phyloP scores from a whole-genome alignment of 805 yeast genomes.

The Lachancea kluyveri region DNA sequence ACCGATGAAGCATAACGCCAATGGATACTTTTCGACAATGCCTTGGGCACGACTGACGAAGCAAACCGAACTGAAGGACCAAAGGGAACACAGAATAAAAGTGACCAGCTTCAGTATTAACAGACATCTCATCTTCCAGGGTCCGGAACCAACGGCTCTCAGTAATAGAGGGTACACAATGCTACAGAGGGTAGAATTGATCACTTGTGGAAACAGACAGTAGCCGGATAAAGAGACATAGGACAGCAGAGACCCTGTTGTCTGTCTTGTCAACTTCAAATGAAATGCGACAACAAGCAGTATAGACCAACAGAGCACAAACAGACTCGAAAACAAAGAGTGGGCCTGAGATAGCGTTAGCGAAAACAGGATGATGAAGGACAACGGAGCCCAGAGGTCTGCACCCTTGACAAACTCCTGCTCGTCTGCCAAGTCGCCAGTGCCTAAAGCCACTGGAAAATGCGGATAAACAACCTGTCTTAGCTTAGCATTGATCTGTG shows the following conservation, averaged over 20 bases:
- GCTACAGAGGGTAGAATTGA: conserved; percentile 22
- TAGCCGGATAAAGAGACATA: conserved; percentile 30
- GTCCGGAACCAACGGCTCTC: conserved; percentile 7
- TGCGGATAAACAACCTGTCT: conserved; percentile 31
- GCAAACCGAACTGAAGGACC: conserved; percentile 23
- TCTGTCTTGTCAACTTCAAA: conserved; percentile 22
- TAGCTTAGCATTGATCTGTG: conserved; percentile 26
- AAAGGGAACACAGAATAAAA: conserved; percentile 15
- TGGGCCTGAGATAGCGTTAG: conserved; percentile 25
- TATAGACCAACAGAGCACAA: conserved; percentile 27
- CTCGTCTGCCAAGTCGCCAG: conserved; percentile 1
- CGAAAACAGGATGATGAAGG: conserved; percentile 26
- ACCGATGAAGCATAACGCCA: conserved; percentile 20
- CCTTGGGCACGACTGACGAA: conserved; percentile 21
- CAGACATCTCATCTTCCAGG: conserved; percentile 15
- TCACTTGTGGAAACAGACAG: conserved; percentile 30
- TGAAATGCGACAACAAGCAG: conserved; percentile 27
- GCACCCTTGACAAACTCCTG: conserved; percentile 8
- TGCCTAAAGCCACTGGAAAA: conserved; percentile 13
- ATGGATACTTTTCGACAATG: conserved; percentile 22
- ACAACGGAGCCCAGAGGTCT: conserved; percentile 33
- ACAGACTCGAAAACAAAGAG: conserved; percentile 27
- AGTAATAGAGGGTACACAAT: conserved; percentile 23
- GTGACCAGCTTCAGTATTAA: conserved; percentile 15
- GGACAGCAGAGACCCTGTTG: conserved; percentile 22